phyloP scores from a whole-genome alignment of 768 basidiomycete species.

The Tulasnella sp. region DNA sequence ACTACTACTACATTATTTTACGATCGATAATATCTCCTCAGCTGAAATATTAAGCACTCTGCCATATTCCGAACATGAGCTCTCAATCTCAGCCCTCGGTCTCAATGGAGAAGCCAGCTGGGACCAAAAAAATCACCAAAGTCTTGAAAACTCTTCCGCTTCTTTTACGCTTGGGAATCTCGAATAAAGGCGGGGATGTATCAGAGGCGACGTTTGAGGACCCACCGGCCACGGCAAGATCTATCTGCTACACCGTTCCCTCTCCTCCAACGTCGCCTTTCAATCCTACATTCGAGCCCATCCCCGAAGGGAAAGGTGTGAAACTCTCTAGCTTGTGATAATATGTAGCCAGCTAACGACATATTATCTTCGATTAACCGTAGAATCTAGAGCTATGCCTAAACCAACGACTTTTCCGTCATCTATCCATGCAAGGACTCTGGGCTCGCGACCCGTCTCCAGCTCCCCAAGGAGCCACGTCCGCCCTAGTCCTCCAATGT shows the following conservation, averaged over 20 bases:
- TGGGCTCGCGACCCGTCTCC: no score
- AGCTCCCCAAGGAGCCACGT: no score
- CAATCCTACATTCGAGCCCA: not conserved
- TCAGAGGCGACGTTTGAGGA: not conserved
- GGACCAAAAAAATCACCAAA: not conserved
- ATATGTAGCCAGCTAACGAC: not conserved
- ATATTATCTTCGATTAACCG: not conserved
- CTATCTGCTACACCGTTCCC: not conserved
- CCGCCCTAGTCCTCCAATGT: no score
- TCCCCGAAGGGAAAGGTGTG: not conserved
- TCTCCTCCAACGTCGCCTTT: not conserved
- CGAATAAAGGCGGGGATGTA: not conserved
- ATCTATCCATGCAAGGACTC: no score
- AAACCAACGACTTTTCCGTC: no score
- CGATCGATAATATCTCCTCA: not conserved
- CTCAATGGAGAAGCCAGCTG: not conserved
- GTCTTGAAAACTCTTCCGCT: not conserved
- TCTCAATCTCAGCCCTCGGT: not conserved
- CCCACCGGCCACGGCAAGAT: not conserved
- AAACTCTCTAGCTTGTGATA: not conserved
- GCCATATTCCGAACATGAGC: not conserved
- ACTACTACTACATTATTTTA: not conserved
- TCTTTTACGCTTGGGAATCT: not conserved
- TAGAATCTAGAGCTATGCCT: not conserved
- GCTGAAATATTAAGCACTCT: not conserved